phyloP scores from a whole-genome alignment of 1,284 basidiomycete genomes.

The Ustilago curta region DNA sequence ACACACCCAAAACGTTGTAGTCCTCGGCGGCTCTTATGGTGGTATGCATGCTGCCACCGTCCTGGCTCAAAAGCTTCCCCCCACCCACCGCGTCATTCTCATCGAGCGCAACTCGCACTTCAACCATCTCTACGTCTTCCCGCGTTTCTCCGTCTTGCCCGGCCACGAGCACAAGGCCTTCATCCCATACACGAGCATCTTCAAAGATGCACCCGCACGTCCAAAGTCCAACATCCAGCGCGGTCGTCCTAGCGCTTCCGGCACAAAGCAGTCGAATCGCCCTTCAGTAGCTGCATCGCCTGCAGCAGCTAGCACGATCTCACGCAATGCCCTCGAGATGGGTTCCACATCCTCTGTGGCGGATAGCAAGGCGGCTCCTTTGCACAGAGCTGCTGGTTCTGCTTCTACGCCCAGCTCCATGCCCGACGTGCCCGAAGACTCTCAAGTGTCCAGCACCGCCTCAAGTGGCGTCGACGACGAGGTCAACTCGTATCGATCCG shows the following conservation, averaged over 20 bases:
- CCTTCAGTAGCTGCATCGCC: not conserved
- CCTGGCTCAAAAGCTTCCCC: conserved; percentile 69
- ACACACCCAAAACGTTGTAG: conserved; percentile 67
- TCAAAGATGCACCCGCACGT: conserved; percentile 74
- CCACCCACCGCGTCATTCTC: conserved; percentile 71
- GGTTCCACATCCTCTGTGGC: conserved; percentile 38
- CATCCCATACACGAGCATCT: conserved; percentile 76
- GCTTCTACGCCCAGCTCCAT: conserved; percentile 40
- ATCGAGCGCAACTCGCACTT: conserved; percentile 73
- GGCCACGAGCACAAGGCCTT: conserved; percentile 81
- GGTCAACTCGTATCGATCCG: conserved; percentile 18
- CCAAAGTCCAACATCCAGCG: conserved; percentile 31
- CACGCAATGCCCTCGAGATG: conserved; percentile 48
- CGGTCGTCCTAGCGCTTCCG: conserved; percentile 19
- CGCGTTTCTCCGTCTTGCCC: conserved; percentile 76
- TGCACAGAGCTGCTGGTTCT: conserved; percentile 19
- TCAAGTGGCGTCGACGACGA: conserved; percentile 13
- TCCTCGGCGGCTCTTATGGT: conserved; percentile 68
- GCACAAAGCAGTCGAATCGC: conserved; percentile 1
- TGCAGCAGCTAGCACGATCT: not conserved
- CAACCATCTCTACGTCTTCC: conserved; percentile 73
- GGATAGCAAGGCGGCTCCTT: conserved; percentile 16
- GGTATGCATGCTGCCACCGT: conserved; percentile 69
- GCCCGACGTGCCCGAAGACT: conserved; percentile 39
- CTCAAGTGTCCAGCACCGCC: conserved; percentile 7